phyloP scores from a whole-genome alignment of 2,329 filamentous ascomycete genomes.

The Cadophora malorum region DNA sequence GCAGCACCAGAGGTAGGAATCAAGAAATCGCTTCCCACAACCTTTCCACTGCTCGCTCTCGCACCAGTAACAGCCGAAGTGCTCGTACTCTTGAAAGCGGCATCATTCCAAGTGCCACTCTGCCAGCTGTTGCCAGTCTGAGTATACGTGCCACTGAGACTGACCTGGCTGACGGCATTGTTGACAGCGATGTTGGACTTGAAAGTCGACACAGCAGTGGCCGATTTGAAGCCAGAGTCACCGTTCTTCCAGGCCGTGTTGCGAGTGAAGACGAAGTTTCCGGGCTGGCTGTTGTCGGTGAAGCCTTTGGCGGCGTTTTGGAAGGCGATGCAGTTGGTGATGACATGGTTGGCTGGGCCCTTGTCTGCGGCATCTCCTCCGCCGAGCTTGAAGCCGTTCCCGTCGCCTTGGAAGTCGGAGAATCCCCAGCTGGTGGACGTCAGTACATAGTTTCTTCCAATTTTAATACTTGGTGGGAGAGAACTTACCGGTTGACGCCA shows the following conservation, averaged over 20 bases:
- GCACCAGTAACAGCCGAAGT: slow-evolving; percentile 47
- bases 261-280: slow-evolving; percentile 48
- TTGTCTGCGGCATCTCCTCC: slow-evolving; percentile 44
- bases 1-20: slow-evolving; percentile 48
- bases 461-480: too few relatives aligned
- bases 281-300: slow-evolving; percentile 54
- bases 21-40: slow-evolving; percentile 51
- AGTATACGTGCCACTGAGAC: slow-evolving; percentile 37
- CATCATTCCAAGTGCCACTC: slow-evolving; percentile 47
- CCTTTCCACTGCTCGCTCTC: slow-evolving; percentile 49
- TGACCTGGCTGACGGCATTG: slow-evolving; percentile 43
- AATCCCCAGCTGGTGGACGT: slow-evolving; percentile 49
- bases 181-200: slow-evolving; percentile 50
- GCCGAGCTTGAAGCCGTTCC: slow-evolving; percentile 57
- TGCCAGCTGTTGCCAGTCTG: slow-evolving; percentile 53
- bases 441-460: too few relatives aligned
- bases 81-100: slow-evolving; percentile 49
- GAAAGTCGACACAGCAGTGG: slow-evolving; percentile 46
- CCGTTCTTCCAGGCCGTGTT: slow-evolving; percentile 56
- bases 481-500: slow-evolving; percentile 50
- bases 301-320: slow-evolving; percentile 53
- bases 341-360: slow-evolving; percentile 50
- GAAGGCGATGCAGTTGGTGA: slow-evolving; percentile 54
- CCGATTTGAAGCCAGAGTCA: slow-evolving; percentile 50
- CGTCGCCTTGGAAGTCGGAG: slow-evolving; percentile 51